Percentiles rank a stretch among this genome's conserved stretches.
These are phyloP conservation scores for Erythrobasidium hasegawianum DNA, from an alignment of 1,284 basidiomycete species.

Conservation along the genomic window DNA sequence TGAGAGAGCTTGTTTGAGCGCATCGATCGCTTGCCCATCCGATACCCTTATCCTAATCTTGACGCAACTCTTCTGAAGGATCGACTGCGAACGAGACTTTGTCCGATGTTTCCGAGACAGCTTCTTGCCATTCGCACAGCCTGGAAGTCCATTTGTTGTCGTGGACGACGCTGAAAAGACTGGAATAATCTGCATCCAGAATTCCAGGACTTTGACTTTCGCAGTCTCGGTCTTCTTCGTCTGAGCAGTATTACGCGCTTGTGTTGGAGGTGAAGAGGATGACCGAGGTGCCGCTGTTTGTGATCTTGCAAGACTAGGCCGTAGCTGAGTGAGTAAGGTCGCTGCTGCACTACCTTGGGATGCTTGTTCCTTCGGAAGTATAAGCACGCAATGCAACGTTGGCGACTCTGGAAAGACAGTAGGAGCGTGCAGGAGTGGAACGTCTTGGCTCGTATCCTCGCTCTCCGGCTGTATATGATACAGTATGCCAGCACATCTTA, in stretches of 20 bases:
- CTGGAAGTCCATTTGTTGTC: neutral
- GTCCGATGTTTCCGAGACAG: conserved; percentile 9
- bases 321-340: conserved; percentile 17
- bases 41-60: conserved; percentile 19
- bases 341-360: conserved; percentile 15
- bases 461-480: conserved; percentile 50
- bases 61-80: conserved; percentile 5
- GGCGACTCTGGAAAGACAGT: conserved; percentile 4
- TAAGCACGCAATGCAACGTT: conserved; percentile 17
- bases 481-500: conserved; percentile 55
- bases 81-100: conserved; percentile 14
- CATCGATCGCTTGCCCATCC: conserved; percentile 13
- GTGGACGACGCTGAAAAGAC: conserved; percentile 3
- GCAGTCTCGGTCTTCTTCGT: neutral
- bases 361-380: conserved; percentile 12
- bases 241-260: neutral
- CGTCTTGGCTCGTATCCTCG: conserved; percentile 12
- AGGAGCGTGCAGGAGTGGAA: conserved; percentile 7
- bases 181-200: conserved; percentile 31
- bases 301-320: conserved; percentile 14
- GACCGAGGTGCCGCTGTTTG: conserved; percentile 16
- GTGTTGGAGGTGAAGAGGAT: conserved; percentile 3
- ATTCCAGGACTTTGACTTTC: conserved; percentile 8
- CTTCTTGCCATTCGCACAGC: too few relatives aligned
- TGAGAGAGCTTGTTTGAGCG: conserved; percentile 6